Evolutionary conservation across 2,329 filamentous ascomycete genomes (phyloP).

Genomic region (Exserohilum turcica): DNA sequence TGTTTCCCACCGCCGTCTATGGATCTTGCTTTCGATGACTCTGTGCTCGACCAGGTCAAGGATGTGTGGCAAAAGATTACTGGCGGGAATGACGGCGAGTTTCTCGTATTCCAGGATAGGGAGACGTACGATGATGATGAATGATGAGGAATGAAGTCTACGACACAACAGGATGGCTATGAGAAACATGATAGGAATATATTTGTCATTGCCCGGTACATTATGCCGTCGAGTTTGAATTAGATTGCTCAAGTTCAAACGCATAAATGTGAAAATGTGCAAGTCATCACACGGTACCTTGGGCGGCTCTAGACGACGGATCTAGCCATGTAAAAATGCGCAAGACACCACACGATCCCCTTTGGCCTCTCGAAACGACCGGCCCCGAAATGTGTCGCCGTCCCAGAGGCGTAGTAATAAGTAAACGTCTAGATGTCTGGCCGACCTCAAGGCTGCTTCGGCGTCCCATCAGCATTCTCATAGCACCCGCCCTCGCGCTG

Average conservation of each 20-base stretch:
- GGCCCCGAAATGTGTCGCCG: too few species aligned
- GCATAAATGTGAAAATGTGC: too few species aligned
- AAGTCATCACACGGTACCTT: too few species aligned
- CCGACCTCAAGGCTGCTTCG: neutral
- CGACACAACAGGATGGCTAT: neutral
- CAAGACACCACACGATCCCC: too few species aligned
- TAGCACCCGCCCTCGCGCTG: neutral
- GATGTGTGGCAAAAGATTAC: conserved; percentile 71
- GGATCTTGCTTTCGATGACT: conserved; percentile 76
- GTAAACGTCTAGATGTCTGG: too few species aligned
- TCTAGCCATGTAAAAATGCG: too few species aligned
- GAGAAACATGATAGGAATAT: neutral
- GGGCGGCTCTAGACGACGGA: too few species aligned
- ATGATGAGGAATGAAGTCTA: conserved; percentile 5
- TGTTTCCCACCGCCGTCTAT: conserved; percentile 64
- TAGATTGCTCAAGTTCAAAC: too few species aligned
- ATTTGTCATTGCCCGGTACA: neutral
- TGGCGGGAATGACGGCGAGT: conserved; percentile 60
- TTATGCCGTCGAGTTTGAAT: neutral
- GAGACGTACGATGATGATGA: conserved; percentile 67
- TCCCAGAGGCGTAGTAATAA: too few species aligned
- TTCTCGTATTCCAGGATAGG: conserved; percentile 80
- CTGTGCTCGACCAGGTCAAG: conserved; percentile 68
- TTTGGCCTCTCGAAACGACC: too few species aligned
- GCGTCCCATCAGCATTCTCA: neutral